Evolutionary conservation across 768 basidiomycete genomes (phyloP).

Genomic region (Chiua virens): DNA sequence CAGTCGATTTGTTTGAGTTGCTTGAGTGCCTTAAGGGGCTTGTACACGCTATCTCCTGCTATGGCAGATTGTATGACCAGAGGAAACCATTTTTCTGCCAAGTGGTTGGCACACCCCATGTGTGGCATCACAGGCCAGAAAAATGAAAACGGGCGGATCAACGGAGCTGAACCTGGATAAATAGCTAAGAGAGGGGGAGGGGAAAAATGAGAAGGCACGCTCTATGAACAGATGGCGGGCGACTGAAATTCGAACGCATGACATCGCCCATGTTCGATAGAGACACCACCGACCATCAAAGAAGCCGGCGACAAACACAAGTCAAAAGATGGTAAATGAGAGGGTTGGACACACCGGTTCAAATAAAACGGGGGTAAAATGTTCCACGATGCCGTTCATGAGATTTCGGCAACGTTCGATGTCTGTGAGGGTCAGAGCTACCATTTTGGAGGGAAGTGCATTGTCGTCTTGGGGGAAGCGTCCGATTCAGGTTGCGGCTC

Average conservation of each 20-base stretch:
- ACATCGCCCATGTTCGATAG: neutral
- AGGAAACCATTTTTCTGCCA: slow-evolving; percentile 73
- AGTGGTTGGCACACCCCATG: slow-evolving; percentile 70
- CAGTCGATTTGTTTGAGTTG: slow-evolving; percentile 59
- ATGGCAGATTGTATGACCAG: slow-evolving; percentile 70
- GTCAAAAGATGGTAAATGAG: neutral
- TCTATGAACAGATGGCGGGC: too few species aligned
- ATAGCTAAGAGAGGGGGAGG: too few species aligned
- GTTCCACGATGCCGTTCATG: slow-evolving; percentile 54
- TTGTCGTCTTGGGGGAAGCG: slow-evolving; percentile 4
- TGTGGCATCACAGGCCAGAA: slow-evolving; percentile 55
- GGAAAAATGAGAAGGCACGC: neutral
- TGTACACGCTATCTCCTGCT: slow-evolving; percentile 59
- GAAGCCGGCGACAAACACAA: neutral
- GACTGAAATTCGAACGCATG: too few species aligned
- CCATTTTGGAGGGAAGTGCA: neutral
- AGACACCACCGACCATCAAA: neutral
- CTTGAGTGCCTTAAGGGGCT: slow-evolving; percentile 71
- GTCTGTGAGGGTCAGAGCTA: slow-evolving; percentile 32
- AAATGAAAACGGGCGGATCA: neutral
- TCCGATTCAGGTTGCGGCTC: slow-evolving; percentile 36
- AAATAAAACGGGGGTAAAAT: slow-evolving; percentile 74
- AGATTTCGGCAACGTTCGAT: slow-evolving; percentile 46
- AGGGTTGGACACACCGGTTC: slow-evolving; percentile 44
- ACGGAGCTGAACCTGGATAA: neutral